These are phyloP conservation scores for Sordaria brevicollis DNA, from an alignment of 495 filamentous ascomycete genomes.

Conservation along the genomic window DNA sequence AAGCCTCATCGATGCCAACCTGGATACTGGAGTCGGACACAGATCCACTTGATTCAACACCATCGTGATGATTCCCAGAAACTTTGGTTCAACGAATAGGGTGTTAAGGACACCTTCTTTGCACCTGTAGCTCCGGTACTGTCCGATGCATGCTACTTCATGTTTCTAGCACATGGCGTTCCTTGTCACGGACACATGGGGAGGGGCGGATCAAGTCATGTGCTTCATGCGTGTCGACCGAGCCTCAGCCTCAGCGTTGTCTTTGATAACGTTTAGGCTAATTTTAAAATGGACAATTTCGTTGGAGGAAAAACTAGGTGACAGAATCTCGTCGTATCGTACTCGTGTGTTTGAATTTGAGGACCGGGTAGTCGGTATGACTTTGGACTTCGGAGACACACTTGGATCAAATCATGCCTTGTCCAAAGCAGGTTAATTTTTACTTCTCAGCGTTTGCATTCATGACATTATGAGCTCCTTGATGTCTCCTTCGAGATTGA, in stretches of 20 bases:
- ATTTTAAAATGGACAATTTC: neutral
- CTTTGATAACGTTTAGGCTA: neutral
- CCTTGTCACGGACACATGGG: neutral
- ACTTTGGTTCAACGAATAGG: neutral
- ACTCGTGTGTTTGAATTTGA: neutral
- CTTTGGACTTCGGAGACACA: neutral
- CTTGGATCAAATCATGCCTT: neutral
- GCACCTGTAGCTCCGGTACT: neutral
- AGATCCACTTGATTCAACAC: neutral
- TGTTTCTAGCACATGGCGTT: neutral
- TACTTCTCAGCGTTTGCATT: neutral
- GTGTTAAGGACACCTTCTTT: neutral
- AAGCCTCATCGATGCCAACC: neutral
- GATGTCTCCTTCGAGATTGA: accelerated
- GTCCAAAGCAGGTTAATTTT: neutral
- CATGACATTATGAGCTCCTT: neutral
- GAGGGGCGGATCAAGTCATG: neutral
- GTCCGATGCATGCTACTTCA: neutral
- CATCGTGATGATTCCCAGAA: neutral
- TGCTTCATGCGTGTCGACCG: neutral
- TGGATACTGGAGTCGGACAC: neutral
- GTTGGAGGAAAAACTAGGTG: neutral
- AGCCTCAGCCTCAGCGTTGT: neutral
- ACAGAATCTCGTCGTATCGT: neutral
- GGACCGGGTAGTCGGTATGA: neutral